These are phyloP conservation scores for Diutina rugosa DNA, from an alignment of 1,139 yeast species.

Conservation along the genomic window DNA sequence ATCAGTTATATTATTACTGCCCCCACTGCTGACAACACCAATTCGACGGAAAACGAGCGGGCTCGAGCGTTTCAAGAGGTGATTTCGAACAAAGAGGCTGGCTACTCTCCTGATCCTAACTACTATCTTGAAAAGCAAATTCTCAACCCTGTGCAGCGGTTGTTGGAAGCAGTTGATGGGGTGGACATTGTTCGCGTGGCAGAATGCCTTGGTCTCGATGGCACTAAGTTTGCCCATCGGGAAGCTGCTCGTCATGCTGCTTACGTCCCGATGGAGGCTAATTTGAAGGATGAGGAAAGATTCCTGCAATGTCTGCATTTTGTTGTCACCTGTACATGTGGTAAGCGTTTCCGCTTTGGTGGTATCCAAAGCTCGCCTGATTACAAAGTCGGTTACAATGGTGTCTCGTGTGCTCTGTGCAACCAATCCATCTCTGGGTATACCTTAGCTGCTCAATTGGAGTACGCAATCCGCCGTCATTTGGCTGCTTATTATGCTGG, in stretches of 20 bases:
- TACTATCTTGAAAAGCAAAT: conserved; percentile 84
- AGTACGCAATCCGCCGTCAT: conserved; percentile 52
- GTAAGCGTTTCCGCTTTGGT: conserved; percentile 47
- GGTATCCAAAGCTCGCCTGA: conserved; percentile 57
- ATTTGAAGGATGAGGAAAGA: conserved; percentile 70
- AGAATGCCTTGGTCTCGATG: conserved; percentile 63
- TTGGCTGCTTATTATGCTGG: conserved; percentile 74
- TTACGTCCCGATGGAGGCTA: conserved; percentile 68
- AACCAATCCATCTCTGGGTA: conserved; percentile 9
- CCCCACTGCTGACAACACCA: conserved; percentile 18
- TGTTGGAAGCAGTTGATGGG: conserved; percentile 78
- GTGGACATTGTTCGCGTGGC: conserved; percentile 75
- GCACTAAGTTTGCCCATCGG: conserved; percentile 45
- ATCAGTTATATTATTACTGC: conserved; percentile 64
- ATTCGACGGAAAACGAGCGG: conserved; percentile 46
- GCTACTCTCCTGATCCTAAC: conserved; percentile 56
- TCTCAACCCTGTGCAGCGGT: conserved; percentile 81
- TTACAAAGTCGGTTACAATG: conserved; percentile 49
- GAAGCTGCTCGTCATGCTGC: conserved; percentile 22
- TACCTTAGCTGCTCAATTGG: conserved; percentile 57
- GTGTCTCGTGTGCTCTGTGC: conserved; percentile 62
- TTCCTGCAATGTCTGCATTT: conserved; percentile 54
- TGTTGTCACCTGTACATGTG: conserved; percentile 52
- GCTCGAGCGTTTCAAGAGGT: conserved; percentile 73
- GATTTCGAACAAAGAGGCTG: conserved; percentile 28